phyloP scores from a whole-genome alignment of 177 flowering plant species.

The Vitis hybrid region DNA sequence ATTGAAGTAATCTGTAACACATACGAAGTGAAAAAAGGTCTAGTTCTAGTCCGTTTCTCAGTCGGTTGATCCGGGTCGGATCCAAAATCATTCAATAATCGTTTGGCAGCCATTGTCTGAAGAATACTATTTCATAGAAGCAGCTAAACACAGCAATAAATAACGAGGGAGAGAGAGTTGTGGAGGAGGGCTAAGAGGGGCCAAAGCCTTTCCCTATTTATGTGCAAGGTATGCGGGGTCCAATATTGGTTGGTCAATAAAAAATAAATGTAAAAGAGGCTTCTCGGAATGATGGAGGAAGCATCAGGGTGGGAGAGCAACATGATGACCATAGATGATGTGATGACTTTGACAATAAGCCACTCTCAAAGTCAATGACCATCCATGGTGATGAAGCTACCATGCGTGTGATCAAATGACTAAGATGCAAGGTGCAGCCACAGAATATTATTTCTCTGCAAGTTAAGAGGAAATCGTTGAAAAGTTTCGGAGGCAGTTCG shows the following conservation, averaged over 20 bases:
- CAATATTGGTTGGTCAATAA: background rate
- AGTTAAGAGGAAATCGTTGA: no score
- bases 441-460: no score
- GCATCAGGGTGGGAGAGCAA: constrained; percentile 13
- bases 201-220: no score
- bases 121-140: background rate
- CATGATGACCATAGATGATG: background rate
- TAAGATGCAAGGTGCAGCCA: no score
- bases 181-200: background rate
- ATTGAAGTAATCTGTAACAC: constrained; percentile 12
- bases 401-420: no score
- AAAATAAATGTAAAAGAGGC: constrained; percentile 9
- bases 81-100: constrained; percentile 31
- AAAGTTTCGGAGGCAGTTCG: no score
- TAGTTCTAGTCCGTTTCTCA: constrained; percentile 39
- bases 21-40: constrained; percentile 61
- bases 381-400: no score
- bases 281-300: constrained; percentile 34
- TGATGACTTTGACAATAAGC: no score
- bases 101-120: constrained; percentile 46
- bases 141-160: no score
- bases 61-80: constrained; percentile 23
- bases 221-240: no score
- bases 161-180: constrained; percentile 4
- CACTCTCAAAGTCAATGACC: no score